phyloP scores from a whole-genome alignment of 2,329 filamentous ascomycete species.

The Ceratocystis alfenasii region DNA sequence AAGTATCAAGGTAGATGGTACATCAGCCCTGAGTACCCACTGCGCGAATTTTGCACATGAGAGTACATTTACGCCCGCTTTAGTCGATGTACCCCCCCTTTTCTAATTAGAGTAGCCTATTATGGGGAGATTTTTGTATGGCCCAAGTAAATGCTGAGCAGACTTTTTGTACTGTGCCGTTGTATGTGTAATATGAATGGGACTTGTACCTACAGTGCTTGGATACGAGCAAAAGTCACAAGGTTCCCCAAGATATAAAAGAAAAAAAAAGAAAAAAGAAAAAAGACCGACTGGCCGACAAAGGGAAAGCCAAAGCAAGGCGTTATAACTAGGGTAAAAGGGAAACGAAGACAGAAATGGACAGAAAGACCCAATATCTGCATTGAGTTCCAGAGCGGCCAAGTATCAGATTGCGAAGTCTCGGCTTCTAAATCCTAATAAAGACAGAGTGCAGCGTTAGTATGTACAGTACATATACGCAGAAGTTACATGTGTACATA shows the following conservation, averaged over 20 bases:
- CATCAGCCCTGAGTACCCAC: not conserved
- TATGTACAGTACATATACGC: not conserved
- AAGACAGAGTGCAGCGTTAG: not conserved
- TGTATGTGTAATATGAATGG: too few relatives aligned
- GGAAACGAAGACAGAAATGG: not conserved
- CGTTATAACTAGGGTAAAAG: too few relatives aligned
- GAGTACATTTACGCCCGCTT: not conserved
- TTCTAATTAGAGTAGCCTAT: not conserved
- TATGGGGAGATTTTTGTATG: too few relatives aligned
- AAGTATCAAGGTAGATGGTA: not conserved
- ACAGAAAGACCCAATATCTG: not conserved
- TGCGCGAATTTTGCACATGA: constrained; percentile 6
- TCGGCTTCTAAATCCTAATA: not conserved
- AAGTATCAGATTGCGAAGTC: not conserved
- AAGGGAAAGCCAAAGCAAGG: too few relatives aligned
- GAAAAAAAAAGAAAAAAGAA: not conserved
- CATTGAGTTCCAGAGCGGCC: not conserved
- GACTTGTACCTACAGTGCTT: not conserved
- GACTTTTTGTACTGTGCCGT: not conserved
- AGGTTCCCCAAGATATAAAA: not conserved
- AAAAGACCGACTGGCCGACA: not conserved
- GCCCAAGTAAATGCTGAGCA: too few relatives aligned
- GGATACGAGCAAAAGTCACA: not conserved
- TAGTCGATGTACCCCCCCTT: constrained; percentile 7
- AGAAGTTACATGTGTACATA: too few relatives aligned